Base-by-base conservation (phyloP, 345 rosid species). In the Eucalyptus marginata region DNA sequence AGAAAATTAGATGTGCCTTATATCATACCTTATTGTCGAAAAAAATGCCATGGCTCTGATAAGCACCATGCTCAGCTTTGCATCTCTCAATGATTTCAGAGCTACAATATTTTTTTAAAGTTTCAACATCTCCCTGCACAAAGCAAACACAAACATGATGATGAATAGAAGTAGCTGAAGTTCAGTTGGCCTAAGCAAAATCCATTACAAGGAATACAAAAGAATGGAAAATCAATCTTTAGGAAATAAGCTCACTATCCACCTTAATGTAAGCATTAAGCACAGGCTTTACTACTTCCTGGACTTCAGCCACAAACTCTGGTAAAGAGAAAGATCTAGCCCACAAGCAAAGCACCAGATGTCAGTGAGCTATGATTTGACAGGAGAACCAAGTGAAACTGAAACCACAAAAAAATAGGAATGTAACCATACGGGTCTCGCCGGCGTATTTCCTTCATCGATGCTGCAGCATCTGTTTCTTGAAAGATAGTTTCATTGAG, bases 381-480 rank as follows among this genome's bases (percentile, higher is more conserved):
- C 83, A 76, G 83, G 46, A 76, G 83, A 76, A 76, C 46, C 46
- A 76, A 25, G 76, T 87, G 27, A 66, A 91, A 84, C 13, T 44
- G 22, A 87, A 71, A 62, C 64, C 71, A 88, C 49, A 83, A 50
- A 8, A 84, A 92, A 66, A 22, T 43, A 49, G 43, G 36, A 86
- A 64, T 46, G 88, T 27, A 87, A 91, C 62, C 98, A 87, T 98
- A 98, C 99, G 97, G 99, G 94, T 97, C 99, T 89, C 97, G 93
- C 33, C 94, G 94, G 52, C 92, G 94, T 92, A 98, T 97, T 93
- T 97, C 99, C 94, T 95, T 97, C 90, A 92, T 86, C 54, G 99
- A 93, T 88, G 98, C 80, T 71, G 99, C 99, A 89, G 98, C 93
- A 92, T 94, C 99, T 84, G 99, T 98, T 94, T 98, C 99, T 89